phyloP scores from a whole-genome alignment of 805 yeast genomes.

The Pichia eremophila region DNA sequence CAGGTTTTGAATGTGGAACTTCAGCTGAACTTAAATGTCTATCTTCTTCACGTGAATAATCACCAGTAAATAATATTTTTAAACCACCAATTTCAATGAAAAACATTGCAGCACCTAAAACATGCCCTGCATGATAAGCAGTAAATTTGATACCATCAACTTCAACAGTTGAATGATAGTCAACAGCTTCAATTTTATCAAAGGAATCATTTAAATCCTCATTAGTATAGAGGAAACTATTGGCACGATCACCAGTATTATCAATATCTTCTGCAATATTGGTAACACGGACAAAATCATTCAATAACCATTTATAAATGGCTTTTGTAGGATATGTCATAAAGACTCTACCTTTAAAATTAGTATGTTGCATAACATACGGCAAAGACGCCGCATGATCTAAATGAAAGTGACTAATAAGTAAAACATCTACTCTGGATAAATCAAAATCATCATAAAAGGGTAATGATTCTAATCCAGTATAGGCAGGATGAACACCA shows the following conservation, averaged over 20 bases:
- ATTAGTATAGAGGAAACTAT: constrained; percentile 61
- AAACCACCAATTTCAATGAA: constrained; percentile 91
- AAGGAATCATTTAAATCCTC: constrained; percentile 84
- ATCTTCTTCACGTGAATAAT: constrained; percentile 91
- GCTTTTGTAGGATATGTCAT: constrained; percentile 99
- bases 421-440: constrained; percentile 71
- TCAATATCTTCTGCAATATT: constrained; percentile 39
- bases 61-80: constrained; percentile 87
- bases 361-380: constrained; percentile 95
- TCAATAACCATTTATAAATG: constrained; percentile 87
- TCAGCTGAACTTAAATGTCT: constrained; percentile 94
- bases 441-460: constrained; percentile 93
- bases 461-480: constrained; percentile 86
- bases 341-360: constrained; percentile 88
- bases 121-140: constrained; percentile 99
- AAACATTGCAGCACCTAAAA: constrained; percentile 97
- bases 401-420: constrained; percentile 91
- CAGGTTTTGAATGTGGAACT: constrained; percentile 81
- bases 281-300: constrained; percentile 91
- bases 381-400: constrained; percentile 98
- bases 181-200: constrained; percentile 86
- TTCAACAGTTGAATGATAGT: constrained; percentile 91
- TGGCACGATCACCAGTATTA: constrained; percentile 33
- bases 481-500: constrained; percentile 93
- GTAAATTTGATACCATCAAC: constrained; percentile 92